Conservation (phyloP, 306 rosid genomes). For the Sindora glabra region DNA sequence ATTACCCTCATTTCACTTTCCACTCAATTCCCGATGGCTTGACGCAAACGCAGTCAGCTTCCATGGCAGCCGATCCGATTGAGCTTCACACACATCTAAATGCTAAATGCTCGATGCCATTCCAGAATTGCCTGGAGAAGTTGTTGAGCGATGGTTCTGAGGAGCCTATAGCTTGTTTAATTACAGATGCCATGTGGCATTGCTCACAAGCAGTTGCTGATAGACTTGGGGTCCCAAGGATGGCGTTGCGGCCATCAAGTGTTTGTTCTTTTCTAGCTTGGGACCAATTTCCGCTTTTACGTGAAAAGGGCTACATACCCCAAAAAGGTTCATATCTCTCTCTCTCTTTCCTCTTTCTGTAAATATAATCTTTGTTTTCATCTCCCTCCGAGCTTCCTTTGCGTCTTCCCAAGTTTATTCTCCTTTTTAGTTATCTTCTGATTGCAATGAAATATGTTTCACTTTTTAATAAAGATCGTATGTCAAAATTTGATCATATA, state of each 20-base stretch:
- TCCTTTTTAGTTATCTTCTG: no score
- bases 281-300: constrained; percentile 22
- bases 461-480: no score
- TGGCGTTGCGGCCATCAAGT: constrained; percentile 19
- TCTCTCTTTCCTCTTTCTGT: not conserved
- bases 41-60: not conserved
- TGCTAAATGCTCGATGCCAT: not conserved
- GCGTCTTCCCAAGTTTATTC: no score
- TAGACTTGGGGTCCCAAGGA: constrained; percentile 15
- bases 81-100: not conserved
- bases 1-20: constrained; percentile 24
- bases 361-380: not conserved
- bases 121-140: not conserved
- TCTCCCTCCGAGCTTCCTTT: not conserved
- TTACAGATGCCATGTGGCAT: constrained; percentile 19
- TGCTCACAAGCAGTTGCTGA: constrained; percentile 27
- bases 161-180: constrained; percentile 26
- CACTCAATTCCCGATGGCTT: constrained; percentile 6
- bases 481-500: no score
- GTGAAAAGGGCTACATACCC: constrained; percentile 24
- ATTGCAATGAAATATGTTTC: no score
- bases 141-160: constrained; percentile 13
- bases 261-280: constrained; percentile 8
- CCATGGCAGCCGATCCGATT: not conserved
- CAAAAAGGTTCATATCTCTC: constrained; percentile 21